These are phyloP conservation scores for Serendipita sp. DNA, from an alignment of 768 basidiomycete genomes.

Conservation along the genomic window DNA sequence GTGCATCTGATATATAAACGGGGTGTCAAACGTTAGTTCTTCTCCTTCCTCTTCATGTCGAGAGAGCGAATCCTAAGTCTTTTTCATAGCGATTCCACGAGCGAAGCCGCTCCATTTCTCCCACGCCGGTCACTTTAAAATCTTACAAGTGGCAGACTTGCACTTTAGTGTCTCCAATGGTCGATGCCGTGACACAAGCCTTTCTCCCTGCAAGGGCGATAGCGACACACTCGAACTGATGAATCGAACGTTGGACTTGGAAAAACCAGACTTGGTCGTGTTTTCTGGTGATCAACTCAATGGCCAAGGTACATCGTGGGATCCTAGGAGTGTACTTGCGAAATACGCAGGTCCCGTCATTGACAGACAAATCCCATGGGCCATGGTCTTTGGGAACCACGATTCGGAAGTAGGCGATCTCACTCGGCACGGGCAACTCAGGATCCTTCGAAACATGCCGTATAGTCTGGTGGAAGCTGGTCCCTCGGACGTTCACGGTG, in stretches of 20 bases:
- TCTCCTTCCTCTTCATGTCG: not conserved
- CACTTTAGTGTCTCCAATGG: conserved; percentile 76
- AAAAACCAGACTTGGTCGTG: conserved; percentile 82
- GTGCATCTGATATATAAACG: conserved; percentile 53
- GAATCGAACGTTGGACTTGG: conserved; percentile 49
- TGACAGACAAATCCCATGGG: conserved; percentile 70
- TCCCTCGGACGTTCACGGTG: conserved; percentile 71
- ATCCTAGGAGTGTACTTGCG: conserved; percentile 69
- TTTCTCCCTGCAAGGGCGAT: conserved; percentile 50
- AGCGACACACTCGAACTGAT: conserved; percentile 64
- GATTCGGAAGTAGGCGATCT: conserved; percentile 55
- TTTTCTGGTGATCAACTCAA: conserved; percentile 91
- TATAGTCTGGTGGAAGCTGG: conserved; percentile 72
- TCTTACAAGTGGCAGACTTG: conserved; percentile 83
- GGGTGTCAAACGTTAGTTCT: conserved; percentile 52
- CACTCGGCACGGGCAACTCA: conserved; percentile 46
- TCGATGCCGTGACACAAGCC: conserved; percentile 52
- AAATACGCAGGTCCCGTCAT: conserved; percentile 74
- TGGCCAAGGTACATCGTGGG: conserved; percentile 82
- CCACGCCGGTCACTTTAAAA: conserved; percentile 67
- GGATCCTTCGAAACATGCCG: conserved; percentile 60
- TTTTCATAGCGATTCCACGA: conserved; percentile 39
- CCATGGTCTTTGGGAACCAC: conserved; percentile 89
- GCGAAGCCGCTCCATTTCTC: conserved; percentile 75
- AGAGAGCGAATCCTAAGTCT: not conserved